A percentile compares a stretch with the other conserved stretches of the same genome.
phyloP scores from a whole-genome alignment of 345 rosid species.

The Aurinia saxatilis region DNA sequence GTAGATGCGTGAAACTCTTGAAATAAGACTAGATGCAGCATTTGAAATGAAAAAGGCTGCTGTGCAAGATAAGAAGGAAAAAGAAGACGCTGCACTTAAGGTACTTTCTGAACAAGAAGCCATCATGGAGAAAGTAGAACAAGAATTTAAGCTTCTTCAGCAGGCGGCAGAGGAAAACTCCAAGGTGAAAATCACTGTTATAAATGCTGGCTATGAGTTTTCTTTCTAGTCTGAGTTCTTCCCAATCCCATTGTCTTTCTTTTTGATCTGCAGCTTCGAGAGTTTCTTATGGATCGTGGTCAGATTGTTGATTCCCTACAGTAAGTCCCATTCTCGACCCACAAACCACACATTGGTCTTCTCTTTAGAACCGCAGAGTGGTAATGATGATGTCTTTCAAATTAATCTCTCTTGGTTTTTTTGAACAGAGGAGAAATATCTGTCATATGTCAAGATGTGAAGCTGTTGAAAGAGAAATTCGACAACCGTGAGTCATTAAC shows the following conservation, averaged over 20 bases:
- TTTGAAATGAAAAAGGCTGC: conserved; percentile 47
- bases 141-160: conserved; percentile 59
- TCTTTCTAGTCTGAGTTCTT: not conserved
- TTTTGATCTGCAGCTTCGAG: conserved; percentile 47
- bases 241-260: not conserved
- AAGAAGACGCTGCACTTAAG: conserved; percentile 45
- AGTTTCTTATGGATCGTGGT: conserved; percentile 87
- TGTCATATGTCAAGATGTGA: conserved; percentile 81
- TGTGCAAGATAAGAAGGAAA: conserved; percentile 53
- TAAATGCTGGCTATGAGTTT: not conserved
- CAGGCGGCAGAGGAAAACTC: conserved; percentile 71
- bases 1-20: conserved; percentile 65
- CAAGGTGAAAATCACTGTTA: conserved; percentile 40
- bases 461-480: conserved; percentile 63
- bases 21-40: conserved; percentile 52
- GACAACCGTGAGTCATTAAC: conserved; percentile 51
- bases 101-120: conserved; percentile 63
- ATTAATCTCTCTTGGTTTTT: conserved; percentile 3
- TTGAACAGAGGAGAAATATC: conserved; percentile 77
- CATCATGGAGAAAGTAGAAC: conserved; percentile 60
- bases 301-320: conserved; percentile 63
- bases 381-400: not conserved
- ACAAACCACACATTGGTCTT: not conserved
- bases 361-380: too few relatives aligned
- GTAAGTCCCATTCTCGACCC: conserved; percentile 44